phyloP scores from a whole-genome alignment of 306 rosid species.

The Prinsepia uniflora region DNA sequence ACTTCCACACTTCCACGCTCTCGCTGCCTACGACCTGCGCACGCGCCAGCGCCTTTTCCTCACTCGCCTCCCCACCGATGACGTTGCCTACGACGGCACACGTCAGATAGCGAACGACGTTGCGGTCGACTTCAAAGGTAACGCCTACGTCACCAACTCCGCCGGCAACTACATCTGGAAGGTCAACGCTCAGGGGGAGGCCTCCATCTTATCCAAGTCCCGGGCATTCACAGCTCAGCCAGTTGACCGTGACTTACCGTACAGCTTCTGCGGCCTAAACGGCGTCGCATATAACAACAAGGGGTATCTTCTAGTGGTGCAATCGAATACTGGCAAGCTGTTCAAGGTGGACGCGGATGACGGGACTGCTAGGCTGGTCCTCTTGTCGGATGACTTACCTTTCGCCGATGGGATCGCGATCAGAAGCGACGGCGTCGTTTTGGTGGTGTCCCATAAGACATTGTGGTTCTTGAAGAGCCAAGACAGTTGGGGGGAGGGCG shows the following conservation, averaged over 20 bases:
- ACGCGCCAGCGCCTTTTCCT: constrained; percentile 57
- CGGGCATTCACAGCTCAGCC: constrained; percentile 40
- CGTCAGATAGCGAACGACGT: constrained; percentile 63
- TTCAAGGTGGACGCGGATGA: constrained; percentile 63
- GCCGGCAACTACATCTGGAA: constrained; percentile 71
- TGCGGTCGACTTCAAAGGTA: constrained; percentile 58
- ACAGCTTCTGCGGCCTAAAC: constrained; percentile 54
- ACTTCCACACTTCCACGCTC: constrained; percentile 63
- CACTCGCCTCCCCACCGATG: constrained; percentile 34
- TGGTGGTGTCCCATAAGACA: constrained; percentile 50
- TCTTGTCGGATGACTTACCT: constrained; percentile 41
- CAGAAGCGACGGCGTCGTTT: constrained; percentile 63
- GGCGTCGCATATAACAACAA: constrained; percentile 69
- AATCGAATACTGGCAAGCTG: constrained; percentile 74
- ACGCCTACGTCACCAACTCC: constrained; percentile 79
- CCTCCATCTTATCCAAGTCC: constrained; percentile 64
- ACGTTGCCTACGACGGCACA: not conserved
- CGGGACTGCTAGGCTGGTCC: constrained; percentile 51
- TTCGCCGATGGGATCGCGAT: constrained; percentile 54
- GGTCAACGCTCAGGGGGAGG: constrained; percentile 46
- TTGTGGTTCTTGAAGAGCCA: constrained; percentile 64
- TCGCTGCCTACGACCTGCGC: constrained; percentile 71
- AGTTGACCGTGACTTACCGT: constrained; percentile 26
- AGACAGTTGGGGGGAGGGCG: constrained; percentile 62
- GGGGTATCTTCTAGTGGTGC: constrained; percentile 71